Evolutionary conservation across 2,329 filamentous ascomycete species (phyloP), one percentile per base, ranked within the genome.

Genomic region (Tolypocladium pustulatum): DNA sequence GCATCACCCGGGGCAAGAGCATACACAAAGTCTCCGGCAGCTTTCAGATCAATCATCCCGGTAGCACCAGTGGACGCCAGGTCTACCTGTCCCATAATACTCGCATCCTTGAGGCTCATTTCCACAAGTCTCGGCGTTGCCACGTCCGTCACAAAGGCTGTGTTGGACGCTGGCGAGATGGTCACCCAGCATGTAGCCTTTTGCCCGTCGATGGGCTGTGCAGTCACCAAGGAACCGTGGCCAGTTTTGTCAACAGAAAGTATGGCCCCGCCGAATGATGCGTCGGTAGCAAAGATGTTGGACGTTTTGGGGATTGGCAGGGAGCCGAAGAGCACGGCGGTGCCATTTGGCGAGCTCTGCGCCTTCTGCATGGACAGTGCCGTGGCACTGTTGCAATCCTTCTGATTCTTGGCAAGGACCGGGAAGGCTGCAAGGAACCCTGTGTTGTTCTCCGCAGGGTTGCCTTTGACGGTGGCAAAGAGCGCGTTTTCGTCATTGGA

Each of bases 381-480:
- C 12, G 12, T 12, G 22, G 2, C 12, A 13, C 43, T 22, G 10
- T 27, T 27, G 43, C 22, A 27, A 46, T 4, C 4, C 1, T n/a
- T n/a, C n/a, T n/a, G n/a, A n/a, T n/a, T n/a, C n/a, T 40, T 20
- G 37, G 22, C 12, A 1, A 65, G 51, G 0, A 86, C 75, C 0
- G 76, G 63, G 60, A 83, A 84, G 0, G 75, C 68, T 0, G 79
- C 78, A 13, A 87, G 59, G 63, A 83, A 86, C 0, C 84, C 83
- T 0, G 77, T 81, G 57, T 79, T 83, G 66, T 83, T 83, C 5
- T 69, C 69, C 0, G 72, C 63, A 0, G 80, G 80, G 58, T 85
- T 75, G 1, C 84, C 84, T 69, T 88, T 88, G 46, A 87, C 82
- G 1, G 80, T 84, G 0, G 80, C 75, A 56, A 81, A 76, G 0